Evolutionary conservation across 257 asterid species (phyloP).

Genomic region (Eustoma russellianum): DNA sequence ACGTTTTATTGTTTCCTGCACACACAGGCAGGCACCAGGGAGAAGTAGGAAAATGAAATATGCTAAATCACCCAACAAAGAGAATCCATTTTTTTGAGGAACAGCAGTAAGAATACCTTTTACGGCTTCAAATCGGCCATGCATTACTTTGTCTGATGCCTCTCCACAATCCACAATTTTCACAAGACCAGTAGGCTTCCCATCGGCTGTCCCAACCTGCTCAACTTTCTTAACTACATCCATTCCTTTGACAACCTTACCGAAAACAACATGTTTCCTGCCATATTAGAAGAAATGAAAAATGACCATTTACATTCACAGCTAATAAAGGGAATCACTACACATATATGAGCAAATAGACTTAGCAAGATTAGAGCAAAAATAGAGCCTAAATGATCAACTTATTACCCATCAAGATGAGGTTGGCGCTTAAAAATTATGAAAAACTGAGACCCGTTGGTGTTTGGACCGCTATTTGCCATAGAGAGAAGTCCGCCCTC

Average conservation of each 20-base stretch:
- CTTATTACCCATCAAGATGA: conserved; percentile 91
- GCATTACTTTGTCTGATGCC: conserved; percentile 25
- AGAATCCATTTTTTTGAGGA: background rate
- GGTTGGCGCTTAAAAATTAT: conserved; percentile 76
- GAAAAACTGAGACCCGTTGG: conserved; percentile 98
- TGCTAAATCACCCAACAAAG: no score
- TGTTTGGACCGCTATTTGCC: conserved; percentile 94
- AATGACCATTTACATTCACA: no score
- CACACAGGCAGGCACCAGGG: conserved; percentile 4
- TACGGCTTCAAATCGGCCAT: conserved; percentile 28
- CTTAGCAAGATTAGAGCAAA: no score
- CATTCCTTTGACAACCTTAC: conserved; percentile 89
- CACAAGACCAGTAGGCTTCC: conserved; percentile 51
- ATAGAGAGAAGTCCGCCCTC: conserved; percentile 87
- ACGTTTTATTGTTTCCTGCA: conserved; percentile 52
- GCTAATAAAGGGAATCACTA: no score
- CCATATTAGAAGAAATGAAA: conserved; percentile 13
- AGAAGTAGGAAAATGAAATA: conserved; percentile 13
- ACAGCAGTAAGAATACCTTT: conserved; percentile 39
- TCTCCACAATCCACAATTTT: conserved; percentile 81
- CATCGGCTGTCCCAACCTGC: conserved; percentile 65
- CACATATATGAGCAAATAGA: no score
- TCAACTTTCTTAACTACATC: conserved; percentile 74
- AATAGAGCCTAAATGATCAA: background rate
- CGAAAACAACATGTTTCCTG: conserved; percentile 98